Percentiles rank a stretch among this genome's conserved stretches.
Conservation (phyloP, 164 flowering plant genomes). For the Vitis rotundifolia region DNA sequence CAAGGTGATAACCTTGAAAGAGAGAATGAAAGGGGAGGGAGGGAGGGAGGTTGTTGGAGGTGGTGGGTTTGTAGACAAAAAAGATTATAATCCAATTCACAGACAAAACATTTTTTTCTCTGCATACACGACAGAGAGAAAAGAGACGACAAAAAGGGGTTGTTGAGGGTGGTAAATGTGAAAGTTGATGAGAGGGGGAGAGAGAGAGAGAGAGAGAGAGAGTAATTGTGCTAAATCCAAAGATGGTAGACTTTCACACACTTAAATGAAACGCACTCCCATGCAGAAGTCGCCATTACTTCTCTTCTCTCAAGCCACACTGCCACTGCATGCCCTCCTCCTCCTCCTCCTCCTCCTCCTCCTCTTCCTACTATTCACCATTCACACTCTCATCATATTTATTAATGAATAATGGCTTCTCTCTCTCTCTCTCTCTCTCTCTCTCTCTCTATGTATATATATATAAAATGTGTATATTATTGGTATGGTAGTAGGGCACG, state of each 20-base stretch:
- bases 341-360: no score
- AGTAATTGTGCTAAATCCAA: slow-evolving; percentile 14
- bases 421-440: no score
- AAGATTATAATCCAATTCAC: background rate
- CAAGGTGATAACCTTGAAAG: no score
- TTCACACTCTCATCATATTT: background rate
- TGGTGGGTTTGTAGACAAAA: background rate
- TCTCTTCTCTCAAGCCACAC: background rate
- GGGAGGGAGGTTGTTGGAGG: no score
- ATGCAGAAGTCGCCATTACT: slow-evolving; percentile 16
- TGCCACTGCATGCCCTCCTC: background rate
- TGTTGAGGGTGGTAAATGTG: slow-evolving; percentile 34
- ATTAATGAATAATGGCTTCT: background rate
- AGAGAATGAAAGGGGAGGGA: no score
- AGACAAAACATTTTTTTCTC: background rate
- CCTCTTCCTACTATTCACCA: no score
- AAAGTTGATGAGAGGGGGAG: slow-evolving; percentile 23
- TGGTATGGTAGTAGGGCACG: slow-evolving; percentile 34
- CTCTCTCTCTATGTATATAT: background rate
- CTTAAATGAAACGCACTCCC: slow-evolving; percentile 30
- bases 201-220: slow-evolving; percentile 2
- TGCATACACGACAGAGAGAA: background rate
- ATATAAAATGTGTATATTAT: background rate
- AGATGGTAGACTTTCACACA: background rate
- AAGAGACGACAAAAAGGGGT: slow-evolving; percentile 11